A percentile compares a stretch with the other conserved stretches of the same genome.
Conservation (phyloP, 805 yeast species). For the Candida boidinii region DNA sequence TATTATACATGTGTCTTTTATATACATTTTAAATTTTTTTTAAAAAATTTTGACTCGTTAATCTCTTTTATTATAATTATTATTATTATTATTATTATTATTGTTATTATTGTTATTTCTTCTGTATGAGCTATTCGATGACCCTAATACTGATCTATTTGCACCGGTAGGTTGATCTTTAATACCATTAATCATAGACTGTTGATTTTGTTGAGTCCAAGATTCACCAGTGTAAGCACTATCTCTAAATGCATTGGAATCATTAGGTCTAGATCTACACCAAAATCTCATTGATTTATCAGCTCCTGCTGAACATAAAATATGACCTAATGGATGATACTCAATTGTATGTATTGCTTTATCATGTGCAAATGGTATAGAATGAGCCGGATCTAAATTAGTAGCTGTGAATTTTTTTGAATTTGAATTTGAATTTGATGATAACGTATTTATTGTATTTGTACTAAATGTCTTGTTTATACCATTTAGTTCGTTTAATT, state of each 20-base stretch:
- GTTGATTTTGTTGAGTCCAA: constrained; percentile 17
- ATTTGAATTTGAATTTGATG: constrained; percentile 15
- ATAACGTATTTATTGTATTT: constrained; percentile 8
- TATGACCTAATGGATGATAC: constrained; percentile 91
- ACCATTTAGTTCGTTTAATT: not conserved
- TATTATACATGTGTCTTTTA: too few species aligned
- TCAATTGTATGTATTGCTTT: constrained; percentile 84
- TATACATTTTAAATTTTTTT: too few species aligned
- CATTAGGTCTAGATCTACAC: constrained; percentile 89
- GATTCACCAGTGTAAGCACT: constrained; percentile 56
- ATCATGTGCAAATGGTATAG: constrained; percentile 89
- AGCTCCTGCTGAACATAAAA: constrained; percentile 85
- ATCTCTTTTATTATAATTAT: too few species aligned
- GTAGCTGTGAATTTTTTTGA: constrained; percentile 16
- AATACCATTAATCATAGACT: constrained; percentile 3
- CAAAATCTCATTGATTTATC: constrained; percentile 91
- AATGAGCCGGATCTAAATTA: constrained; percentile 34
- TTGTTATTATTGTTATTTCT: not conserved
- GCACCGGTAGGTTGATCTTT: constrained; percentile 3
- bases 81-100: not conserved
- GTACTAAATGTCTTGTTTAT: too few species aligned
- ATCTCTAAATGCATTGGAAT: constrained; percentile 73
- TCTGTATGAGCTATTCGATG: constrained; percentile 4
- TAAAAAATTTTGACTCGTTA: too few species aligned
- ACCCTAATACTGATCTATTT: constrained; percentile 5